Evolutionary conservation across 169 alveolate genomes (phyloP).

Genomic region (Cryptosporidium sp.): DNA sequence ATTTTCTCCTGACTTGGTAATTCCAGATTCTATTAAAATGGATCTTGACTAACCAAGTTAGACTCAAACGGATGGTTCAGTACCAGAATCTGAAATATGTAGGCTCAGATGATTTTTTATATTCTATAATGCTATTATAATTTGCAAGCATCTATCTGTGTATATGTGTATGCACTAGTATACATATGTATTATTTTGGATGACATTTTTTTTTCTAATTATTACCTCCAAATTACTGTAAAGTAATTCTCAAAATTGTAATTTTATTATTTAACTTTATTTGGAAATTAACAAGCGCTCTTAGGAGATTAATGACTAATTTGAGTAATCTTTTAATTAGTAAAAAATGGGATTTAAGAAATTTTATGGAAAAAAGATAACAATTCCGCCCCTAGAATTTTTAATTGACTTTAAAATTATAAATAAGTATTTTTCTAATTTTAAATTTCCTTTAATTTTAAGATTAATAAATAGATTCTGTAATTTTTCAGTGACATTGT

Average conservation of each 20-base stretch:
- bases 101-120: constrained; percentile 15
- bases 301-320: neutral
- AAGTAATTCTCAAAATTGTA: neutral
- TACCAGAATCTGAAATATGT: constrained; percentile 3
- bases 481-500: neutral
- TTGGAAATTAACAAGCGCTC: neutral
- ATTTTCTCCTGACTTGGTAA: constrained; percentile 86
- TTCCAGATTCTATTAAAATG: constrained; percentile 78
- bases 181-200: neutral
- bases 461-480: constrained; percentile 11
- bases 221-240: neutral
- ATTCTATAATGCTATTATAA: constrained; percentile 3
- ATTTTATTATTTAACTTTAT: neutral
- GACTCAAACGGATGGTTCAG: neutral
- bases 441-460: neutral
- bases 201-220: neutral
- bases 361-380: neutral
- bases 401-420: no score
- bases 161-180: neutral
- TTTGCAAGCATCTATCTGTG: neutral
- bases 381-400: no score
- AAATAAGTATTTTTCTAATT: no score
- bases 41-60: constrained; percentile 12
- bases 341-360: neutral
- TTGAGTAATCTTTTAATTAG: neutral